Evolutionary conservation across 2,329 filamentous ascomycete genomes (phyloP), one percentile per base, ranked within the genome.

Genomic region (Cladophialophora chaetospira): DNA sequence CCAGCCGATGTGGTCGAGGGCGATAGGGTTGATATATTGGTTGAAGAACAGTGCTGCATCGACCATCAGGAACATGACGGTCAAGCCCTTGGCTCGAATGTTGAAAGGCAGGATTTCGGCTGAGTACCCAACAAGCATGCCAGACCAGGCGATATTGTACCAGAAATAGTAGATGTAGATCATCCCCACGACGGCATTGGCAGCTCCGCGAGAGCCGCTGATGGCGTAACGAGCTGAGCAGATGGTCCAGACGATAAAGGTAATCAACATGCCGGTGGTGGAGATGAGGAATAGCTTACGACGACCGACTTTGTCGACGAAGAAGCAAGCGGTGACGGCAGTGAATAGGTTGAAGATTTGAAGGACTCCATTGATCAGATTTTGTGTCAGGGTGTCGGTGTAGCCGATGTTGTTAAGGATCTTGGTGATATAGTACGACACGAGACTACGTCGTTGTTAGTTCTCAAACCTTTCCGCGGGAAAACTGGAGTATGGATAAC

Each of bases 91-190:
- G 56, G 76, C 75, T 47, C 78, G 76, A 53, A 79, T 73, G 57
- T 72, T 73, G 69, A 75, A 80, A 3, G 77, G 77, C 55, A 79
- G 66, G 58, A 80, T 79, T 61, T 80, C 77, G 50, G 74, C 72
- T 2, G 73, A 72, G 67, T 80, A 75, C 3, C 68, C 68, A 8
- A 72, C 67, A 13, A 74, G 63, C 15, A 75, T 61, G 26, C 70
- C 69, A 4, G 64, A 68, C 65, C 66, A 73, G 13, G 72, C 74
- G 36, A 76, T 63, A 55, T 73, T 72, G 63, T 76, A 75, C 55
- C 69, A 71, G 19, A 69, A 70, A 52, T 72, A 73, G 67, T 72
- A 77, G 44, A 77, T 67, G 64, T 75, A 77, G 26, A 77, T 70
- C 65, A 78, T 73, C 0, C 72, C 72, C 5, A 79, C 67, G 0